Percentiles rank a stretch among this genome's conserved stretches.
Evolutionary conservation across 805 yeast species (phyloP).

Genomic region (Ogataea trehaloabstinens): DNA sequence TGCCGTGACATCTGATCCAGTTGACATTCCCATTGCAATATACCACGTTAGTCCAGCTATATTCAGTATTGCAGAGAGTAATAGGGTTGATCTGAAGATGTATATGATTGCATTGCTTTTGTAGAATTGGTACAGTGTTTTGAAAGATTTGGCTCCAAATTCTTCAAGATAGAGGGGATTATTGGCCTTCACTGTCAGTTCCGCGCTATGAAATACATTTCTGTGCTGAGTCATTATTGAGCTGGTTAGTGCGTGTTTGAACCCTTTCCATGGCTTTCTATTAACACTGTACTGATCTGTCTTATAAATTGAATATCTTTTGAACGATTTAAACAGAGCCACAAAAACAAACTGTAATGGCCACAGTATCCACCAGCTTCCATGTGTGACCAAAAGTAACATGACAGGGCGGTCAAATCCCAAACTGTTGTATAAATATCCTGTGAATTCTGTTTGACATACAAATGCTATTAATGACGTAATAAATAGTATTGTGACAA

Average conservation of each 20-base stretch:
- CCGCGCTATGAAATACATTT: conserved; percentile 39
- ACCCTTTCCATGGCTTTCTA: conserved; percentile 32
- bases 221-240: conserved; percentile 42
- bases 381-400: conserved; percentile 67
- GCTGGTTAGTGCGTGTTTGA: conserved; percentile 30
- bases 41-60: conserved; percentile 86
- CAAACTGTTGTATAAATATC: conserved; percentile 55
- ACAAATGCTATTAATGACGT: conserved; percentile 63
- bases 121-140: conserved; percentile 32
- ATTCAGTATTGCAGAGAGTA: conserved; percentile 58
- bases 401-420: conserved; percentile 70
- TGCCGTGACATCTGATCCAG: conserved; percentile 85
- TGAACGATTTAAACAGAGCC: conserved; percentile 43
- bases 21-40: conserved; percentile 74
- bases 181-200: conserved; percentile 30
- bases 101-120: conserved; percentile 47
- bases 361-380: conserved; percentile 73
- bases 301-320: conserved; percentile 22
- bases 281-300: conserved; percentile 17
- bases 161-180: conserved; percentile 31
- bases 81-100: conserved; percentile 40
- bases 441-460: conserved; percentile 75
- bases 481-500: conserved; percentile 46
- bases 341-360: conserved; percentile 59
- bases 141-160: conserved; percentile 29